Percentiles rank a stretch among this genome's conserved stretches.
These are phyloP conservation scores for Lentinula boryana DNA, from an alignment of 768 basidiomycete species.

Conservation along the genomic window DNA sequence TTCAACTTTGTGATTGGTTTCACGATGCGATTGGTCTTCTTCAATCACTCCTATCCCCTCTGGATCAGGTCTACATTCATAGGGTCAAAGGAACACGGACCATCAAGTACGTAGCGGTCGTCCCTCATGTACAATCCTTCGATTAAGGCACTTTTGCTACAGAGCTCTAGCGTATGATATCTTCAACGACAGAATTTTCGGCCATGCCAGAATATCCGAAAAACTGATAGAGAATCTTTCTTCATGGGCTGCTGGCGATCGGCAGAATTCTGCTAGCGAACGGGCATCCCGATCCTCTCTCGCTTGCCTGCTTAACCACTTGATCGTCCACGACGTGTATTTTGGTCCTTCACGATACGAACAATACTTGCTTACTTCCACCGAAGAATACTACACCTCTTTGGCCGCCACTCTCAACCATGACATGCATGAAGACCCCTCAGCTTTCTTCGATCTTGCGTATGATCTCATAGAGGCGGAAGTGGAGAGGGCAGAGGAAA, in stretches of 20 bases:
- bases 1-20: constrained; percentile 55
- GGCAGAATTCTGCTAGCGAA: constrained; percentile 21
- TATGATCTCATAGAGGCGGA: constrained; percentile 50
- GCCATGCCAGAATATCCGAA: constrained; percentile 34
- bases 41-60: constrained; percentile 58
- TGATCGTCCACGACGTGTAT: constrained; percentile 55
- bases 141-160: background rate
- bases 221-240: constrained; percentile 39
- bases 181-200: constrained; percentile 48
- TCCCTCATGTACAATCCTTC: background rate
- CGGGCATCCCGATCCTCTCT: constrained; percentile 5
- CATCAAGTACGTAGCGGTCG: constrained; percentile 36
- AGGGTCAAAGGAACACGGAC: constrained; percentile 28
- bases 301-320: constrained; percentile 46
- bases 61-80: constrained; percentile 62
- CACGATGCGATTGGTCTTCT: constrained; percentile 61
- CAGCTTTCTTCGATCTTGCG: constrained; percentile 48
- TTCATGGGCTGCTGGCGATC: constrained; percentile 51
- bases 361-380: constrained; percentile 42
- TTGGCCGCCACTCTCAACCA: constrained; percentile 40
- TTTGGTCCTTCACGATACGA: constrained; percentile 39
- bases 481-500: constrained; percentile 39
- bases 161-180: constrained; percentile 54
- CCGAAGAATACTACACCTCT: constrained; percentile 43
- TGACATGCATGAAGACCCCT: constrained; percentile 35